Conservation (phyloP, 352 stramenopile genomes). For the Pythium phragmitis region DNA sequence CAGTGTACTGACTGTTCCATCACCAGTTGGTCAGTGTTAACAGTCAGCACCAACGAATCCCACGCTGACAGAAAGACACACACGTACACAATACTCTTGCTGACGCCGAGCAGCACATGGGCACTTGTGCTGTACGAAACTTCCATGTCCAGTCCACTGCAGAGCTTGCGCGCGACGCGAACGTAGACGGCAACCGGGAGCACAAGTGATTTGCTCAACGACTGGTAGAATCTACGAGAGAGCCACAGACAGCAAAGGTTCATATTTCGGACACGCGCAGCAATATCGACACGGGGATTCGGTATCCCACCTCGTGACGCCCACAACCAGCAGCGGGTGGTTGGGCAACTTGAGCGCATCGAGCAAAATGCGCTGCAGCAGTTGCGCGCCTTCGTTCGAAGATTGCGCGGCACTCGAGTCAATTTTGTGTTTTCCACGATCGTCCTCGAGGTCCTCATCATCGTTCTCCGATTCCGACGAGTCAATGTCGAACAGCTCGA, state of each 20-base stretch:
- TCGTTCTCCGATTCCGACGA: constrained; percentile 69
- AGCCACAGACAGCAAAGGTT: neutral
- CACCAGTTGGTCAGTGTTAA: neutral
- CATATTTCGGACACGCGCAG: no score
- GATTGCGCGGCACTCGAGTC: neutral
- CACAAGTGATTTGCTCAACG: constrained; percentile 50
- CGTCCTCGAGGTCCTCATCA: constrained; percentile 39
- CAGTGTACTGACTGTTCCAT: constrained; percentile 56
- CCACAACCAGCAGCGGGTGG: constrained; percentile 60
- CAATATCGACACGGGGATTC: no score
- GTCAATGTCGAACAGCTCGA: constrained; percentile 83
- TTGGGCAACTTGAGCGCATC: constrained; percentile 43
- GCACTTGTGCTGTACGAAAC: constrained; percentile 43
- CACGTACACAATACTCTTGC: constrained; percentile 51
- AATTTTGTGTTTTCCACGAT: neutral
- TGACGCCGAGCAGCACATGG: constrained; percentile 51
- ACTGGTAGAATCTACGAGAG: constrained; percentile 57
- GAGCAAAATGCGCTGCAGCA: constrained; percentile 55
- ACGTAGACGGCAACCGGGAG: constrained; percentile 52
- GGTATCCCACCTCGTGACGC: constrained; percentile 45
- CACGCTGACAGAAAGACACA: neutral
- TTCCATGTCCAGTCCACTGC: constrained; percentile 44
- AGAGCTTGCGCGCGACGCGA: constrained; percentile 41
- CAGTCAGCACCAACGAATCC: constrained; percentile 6
- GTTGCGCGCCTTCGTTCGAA: constrained; percentile 42